Evolutionary conservation across 805 yeast species (phyloP).

Genomic region (Lachancea mirantina): DNA sequence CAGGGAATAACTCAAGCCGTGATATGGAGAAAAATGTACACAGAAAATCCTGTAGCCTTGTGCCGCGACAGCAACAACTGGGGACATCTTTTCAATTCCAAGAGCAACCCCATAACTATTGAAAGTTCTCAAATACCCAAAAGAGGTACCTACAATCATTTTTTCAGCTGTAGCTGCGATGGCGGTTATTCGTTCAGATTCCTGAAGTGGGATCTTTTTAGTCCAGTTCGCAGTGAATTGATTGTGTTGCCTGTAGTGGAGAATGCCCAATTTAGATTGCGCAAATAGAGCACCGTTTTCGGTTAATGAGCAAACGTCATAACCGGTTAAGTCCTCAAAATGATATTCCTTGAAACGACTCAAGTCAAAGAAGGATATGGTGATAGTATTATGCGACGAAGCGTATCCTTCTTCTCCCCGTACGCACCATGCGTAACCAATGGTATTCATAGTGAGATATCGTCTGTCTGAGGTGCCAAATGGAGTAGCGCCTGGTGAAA

Average conservation of each 20-base stretch:
- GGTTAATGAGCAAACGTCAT: constrained; percentile 70
- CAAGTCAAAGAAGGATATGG: constrained; percentile 80
- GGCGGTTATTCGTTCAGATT: constrained; percentile 55
- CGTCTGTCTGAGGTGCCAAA: constrained; percentile 60
- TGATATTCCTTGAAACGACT: constrained; percentile 72
- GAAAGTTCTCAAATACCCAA: constrained; percentile 67
- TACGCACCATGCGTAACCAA: constrained; percentile 80
- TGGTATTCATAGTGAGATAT: constrained; percentile 69
- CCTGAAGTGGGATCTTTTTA: constrained; percentile 42
- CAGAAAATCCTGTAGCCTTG: constrained; percentile 49
- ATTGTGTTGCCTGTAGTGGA: constrained; percentile 66
- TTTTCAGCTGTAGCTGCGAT: constrained; percentile 58
- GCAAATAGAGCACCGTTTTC: constrained; percentile 62
- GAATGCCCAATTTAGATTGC: constrained; percentile 37
- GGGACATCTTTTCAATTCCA: constrained; percentile 59
- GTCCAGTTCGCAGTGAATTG: constrained; percentile 67
- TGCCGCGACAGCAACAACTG: constrained; percentile 67
- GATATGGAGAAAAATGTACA: constrained; percentile 34
- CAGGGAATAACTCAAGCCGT: constrained; percentile 24
- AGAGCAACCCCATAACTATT: constrained; percentile 69
- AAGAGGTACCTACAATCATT: constrained; percentile 63
- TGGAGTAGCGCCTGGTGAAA: constrained; percentile 85
- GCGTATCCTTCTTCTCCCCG: constrained; percentile 47
- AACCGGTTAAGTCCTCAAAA: constrained; percentile 66
- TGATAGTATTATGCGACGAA: constrained; percentile 34